Evolutionary conservation across 1,284 basidiomycete genomes (phyloP).

Genomic region (Gomphus bonarii): DNA sequence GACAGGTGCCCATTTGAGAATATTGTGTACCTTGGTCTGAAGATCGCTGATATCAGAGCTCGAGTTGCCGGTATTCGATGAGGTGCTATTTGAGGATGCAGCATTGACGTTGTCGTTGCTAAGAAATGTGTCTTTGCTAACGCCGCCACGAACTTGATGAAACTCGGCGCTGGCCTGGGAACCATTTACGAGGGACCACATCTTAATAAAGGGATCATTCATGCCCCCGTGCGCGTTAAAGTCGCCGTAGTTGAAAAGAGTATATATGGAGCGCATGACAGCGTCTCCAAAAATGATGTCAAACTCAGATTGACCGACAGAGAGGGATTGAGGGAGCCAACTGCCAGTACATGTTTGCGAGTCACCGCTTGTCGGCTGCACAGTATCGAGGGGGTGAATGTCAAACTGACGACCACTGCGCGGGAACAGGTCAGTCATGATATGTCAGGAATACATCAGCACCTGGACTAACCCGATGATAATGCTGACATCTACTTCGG

Average conservation of each 20-base stretch:
- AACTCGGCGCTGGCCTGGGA: slow-evolving; percentile 61
- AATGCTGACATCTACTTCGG: slow-evolving; percentile 64
- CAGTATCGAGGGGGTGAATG: slow-evolving; percentile 65
- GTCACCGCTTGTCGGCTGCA: slow-evolving; percentile 35
- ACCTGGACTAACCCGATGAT: slow-evolving; percentile 50
- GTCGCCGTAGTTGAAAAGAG: slow-evolving; percentile 81
- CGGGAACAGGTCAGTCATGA: background rate
- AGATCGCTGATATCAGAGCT: background rate
- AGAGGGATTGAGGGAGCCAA: slow-evolving; percentile 50
- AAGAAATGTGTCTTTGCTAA: slow-evolving; percentile 47
- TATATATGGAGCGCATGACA: slow-evolving; percentile 73
- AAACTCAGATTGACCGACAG: slow-evolving; percentile 49
- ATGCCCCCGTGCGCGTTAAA: slow-evolving; percentile 44
- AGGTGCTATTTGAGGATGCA: slow-evolving; percentile 29
- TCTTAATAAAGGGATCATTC: slow-evolving; percentile 66
- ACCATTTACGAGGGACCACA: slow-evolving; percentile 54
- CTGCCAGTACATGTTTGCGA: slow-evolving; percentile 51
- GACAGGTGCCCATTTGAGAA: background rate
- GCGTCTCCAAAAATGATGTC: slow-evolving; percentile 79
- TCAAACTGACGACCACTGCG: slow-evolving; percentile 55
- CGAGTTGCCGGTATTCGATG: background rate
- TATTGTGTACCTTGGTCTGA: background rate
- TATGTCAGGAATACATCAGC: background rate
- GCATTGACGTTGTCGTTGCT: slow-evolving; percentile 32
- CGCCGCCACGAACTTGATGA: slow-evolving; percentile 51